Percentiles rank a stretch among this genome's conserved stretches.
These are phyloP conservation scores for Aureobasidium leucospermi DNA, from an alignment of 2,329 filamentous ascomycete species.

Conservation along the genomic window DNA sequence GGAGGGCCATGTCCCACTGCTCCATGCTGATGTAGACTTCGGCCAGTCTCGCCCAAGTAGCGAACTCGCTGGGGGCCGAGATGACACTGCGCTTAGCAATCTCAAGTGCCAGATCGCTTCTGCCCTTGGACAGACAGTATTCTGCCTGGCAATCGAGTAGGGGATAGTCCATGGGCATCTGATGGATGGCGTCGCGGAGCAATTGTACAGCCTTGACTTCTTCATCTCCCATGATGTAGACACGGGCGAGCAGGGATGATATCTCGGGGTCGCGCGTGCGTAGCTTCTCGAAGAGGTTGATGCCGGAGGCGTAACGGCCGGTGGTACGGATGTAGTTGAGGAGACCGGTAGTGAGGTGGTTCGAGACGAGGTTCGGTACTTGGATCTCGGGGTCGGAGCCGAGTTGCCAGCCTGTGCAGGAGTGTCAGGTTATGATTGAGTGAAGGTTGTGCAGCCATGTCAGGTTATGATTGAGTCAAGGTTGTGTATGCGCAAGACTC, in stretches of 20 bases:
- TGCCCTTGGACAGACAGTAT: slow-evolving; percentile 83
- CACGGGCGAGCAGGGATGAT: slow-evolving; percentile 81
- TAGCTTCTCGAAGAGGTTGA: slow-evolving; percentile 96
- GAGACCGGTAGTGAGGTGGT: slow-evolving; percentile 88
- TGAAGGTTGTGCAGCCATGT: no score
- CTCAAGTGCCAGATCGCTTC: slow-evolving; percentile 78
- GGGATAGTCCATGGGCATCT: slow-evolving; percentile 95
- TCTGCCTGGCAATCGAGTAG: slow-evolving; percentile 91
- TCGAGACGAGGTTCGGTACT: slow-evolving; percentile 92
- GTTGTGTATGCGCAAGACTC: slow-evolving; percentile 11
- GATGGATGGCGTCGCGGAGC: slow-evolving; percentile 78
- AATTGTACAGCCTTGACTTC: slow-evolving; percentile 92
- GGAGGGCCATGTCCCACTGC: slow-evolving; percentile 91
- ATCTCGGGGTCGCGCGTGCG: slow-evolving; percentile 86
- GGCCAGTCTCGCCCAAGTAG: slow-evolving; percentile 88
- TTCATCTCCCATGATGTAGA: slow-evolving; percentile 90
- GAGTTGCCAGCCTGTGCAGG: slow-evolving; percentile 70
- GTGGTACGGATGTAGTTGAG: slow-evolving; percentile 94
- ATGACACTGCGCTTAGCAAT: slow-evolving; percentile 93
- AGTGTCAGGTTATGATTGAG: no score
- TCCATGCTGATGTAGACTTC: slow-evolving; percentile 92
- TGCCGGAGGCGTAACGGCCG: slow-evolving; percentile 86
- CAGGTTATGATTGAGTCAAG: no score
- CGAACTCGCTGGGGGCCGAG: slow-evolving; percentile 92
- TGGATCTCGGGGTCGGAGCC: slow-evolving; percentile 96